Evolutionary conservation across 352 stramenopile species (phyloP).

Genomic region (Blastocystis sp.): DNA sequence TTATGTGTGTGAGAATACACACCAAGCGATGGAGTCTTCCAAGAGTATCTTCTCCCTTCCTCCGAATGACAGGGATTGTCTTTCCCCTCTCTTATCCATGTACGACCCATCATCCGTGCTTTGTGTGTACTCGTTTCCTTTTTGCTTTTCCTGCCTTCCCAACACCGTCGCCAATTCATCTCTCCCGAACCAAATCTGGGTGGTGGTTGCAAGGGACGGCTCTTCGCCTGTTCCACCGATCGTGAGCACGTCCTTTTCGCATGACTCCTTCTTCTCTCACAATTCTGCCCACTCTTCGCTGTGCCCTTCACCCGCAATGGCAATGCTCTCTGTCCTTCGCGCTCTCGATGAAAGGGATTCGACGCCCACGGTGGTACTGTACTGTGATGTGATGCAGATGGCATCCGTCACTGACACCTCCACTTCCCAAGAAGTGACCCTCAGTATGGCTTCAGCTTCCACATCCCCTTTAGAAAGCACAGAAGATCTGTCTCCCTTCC

Average conservation of each 20-base stretch:
- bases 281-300: neutral
- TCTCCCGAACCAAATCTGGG: neutral
- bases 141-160: neutral
- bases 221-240: too few relatives aligned
- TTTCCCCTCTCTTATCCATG: neutral
- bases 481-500: neutral
- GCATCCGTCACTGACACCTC: too few relatives aligned
- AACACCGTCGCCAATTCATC: neutral
- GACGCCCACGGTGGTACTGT: neutral
- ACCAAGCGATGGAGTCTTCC: neutral
- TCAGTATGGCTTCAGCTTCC: slow-evolving; percentile 7
- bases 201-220: neutral
- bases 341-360: slow-evolving; percentile 2
- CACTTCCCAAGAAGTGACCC: neutral
- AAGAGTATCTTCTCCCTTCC: neutral
- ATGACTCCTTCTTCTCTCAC: neutral
- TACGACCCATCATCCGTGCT: neutral
- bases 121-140: slow-evolving; percentile 4
- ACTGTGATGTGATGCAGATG: neutral
- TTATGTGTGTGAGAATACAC: neutral
- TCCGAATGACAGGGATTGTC: neutral
- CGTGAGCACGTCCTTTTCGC: neutral
- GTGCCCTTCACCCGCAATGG: neutral
- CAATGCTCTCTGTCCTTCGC: neutral
- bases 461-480: neutral